phyloP scores from a whole-genome alignment of 805 yeast species.

The Saccharomyces mikatae region DNA sequence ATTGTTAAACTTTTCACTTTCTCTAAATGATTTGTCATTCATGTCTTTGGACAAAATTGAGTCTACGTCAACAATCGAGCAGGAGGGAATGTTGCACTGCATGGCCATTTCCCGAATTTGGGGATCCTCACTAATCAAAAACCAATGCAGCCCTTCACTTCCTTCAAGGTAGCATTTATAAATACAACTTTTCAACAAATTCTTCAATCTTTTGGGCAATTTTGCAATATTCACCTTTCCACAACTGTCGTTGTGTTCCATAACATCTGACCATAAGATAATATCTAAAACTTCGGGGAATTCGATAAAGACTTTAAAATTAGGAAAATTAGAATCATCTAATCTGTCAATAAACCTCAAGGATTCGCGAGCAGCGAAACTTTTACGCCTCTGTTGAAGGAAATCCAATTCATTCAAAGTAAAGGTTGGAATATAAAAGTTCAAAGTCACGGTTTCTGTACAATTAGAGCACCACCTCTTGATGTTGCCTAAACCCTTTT shows the following conservation, averaged over 20 bases:
- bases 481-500: conserved; percentile 60
- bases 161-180: conserved; percentile 43
- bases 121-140: conserved; percentile 53
- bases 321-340: conserved; percentile 4
- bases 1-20: conserved; percentile 20
- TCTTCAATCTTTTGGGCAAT: conserved; percentile 47
- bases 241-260: conserved; percentile 6
- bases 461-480: conserved; percentile 47
- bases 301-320: conserved; percentile 34
- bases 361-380: conserved; percentile 60
- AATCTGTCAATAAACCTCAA: conserved; percentile 49
- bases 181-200: conserved; percentile 50
- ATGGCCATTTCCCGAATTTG: conserved; percentile 46
- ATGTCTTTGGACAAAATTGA: conserved; percentile 18
- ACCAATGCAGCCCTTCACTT: conserved; percentile 39
- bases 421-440: conserved; percentile 43
- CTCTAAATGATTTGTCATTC: conserved; percentile 19
- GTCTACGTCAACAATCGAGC: conserved; percentile 25
- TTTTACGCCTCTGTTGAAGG: conserved; percentile 45
- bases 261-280: conserved; percentile 21
- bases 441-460: conserved; percentile 27
- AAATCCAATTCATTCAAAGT: conserved; percentile 54
- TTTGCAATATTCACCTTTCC: conserved; percentile 23
- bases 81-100: conserved; percentile 46
- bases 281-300: conserved; percentile 36